phyloP scores from a whole-genome alignment of 2,329 filamentous ascomycete species.

The Ophiostoma quercus region DNA sequence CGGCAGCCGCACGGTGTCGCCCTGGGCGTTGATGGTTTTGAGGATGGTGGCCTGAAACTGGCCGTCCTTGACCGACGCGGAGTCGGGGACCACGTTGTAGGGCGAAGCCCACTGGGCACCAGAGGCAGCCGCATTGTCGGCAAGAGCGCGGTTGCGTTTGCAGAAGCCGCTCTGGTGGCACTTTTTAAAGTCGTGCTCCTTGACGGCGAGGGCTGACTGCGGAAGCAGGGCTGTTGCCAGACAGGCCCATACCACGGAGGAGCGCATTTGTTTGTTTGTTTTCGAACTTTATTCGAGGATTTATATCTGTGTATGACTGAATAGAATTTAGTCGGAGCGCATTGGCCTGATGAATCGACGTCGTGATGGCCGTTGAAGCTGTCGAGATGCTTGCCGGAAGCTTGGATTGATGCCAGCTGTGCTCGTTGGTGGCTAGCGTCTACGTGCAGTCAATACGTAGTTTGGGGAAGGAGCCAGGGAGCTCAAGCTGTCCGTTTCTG shows the following conservation, averaged over 20 bases:
- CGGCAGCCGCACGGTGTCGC: constrained; percentile 71
- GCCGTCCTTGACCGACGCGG: constrained; percentile 71
- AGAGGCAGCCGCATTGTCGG: constrained; percentile 65
- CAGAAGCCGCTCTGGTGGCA: constrained; percentile 96
- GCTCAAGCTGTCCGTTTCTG: constrained; percentile 32
- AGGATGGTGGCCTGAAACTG: constrained; percentile 74
- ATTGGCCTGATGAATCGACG: not conserved
- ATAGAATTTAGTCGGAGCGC: not conserved
- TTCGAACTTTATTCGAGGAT: not conserved
- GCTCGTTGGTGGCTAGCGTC: not conserved
- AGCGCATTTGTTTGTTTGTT: constrained; percentile 4
- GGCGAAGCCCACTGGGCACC: constrained; percentile 70
- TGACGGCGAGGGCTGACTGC: constrained; percentile 63
- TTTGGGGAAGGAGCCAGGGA: constrained; percentile 14
- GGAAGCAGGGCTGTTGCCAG: constrained; percentile 21
- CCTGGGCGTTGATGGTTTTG: constrained; percentile 64
- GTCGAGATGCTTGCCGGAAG: not conserved
- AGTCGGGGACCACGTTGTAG: constrained; percentile 68
- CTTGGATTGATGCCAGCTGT: constrained; percentile 8
- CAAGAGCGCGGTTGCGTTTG: constrained; percentile 85
- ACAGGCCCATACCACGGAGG: constrained; percentile 15
- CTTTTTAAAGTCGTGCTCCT: constrained; percentile 95
- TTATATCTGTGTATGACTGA: not conserved
- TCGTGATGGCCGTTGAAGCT: not conserved
- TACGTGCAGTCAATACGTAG: not conserved